Evolutionary conservation across 495 filamentous ascomycete genomes (phyloP), one percentile per base, ranked within the genome.

Genomic region (Hypoxylon intermedium): DNA sequence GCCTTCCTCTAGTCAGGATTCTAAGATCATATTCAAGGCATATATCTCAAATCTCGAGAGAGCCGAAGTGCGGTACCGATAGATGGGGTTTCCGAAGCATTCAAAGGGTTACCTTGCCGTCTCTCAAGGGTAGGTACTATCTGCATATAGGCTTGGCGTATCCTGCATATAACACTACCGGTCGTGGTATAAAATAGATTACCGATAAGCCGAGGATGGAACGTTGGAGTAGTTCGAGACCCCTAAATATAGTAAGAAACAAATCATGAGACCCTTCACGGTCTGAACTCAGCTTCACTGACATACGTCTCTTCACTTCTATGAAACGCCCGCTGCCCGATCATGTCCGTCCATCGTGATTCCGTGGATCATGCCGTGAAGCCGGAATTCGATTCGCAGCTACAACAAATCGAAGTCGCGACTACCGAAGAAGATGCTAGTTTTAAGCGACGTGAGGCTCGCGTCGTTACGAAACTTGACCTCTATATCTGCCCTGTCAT

Each of bases 401-500:
- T 38, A 2, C 62, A 47, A 31, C 40, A 60, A 38, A 18, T 65
- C 20, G 62, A 65, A 34, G 43, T 21, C 0, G 56, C 56, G 16
- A 44, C 24, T 4, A 28, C 24, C 6, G 51, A 7, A 12, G 62
- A 65, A 21, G 62, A 65, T 48, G 55, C 62, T 18, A 56, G 60
- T 5, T 65, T 65, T 45, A 57, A 65, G 40, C 56, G 52, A 5
- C 60, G 60, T 13, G 69, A 72, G 58, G 44, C 21, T 1, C 59
- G 52, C 16, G 64, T 73, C 7, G 71, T 75, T 7, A 57, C 71
- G n/a, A 76, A 76, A 44, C 66, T 79, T 42, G 76, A 78, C 56
- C 58, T 65, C 9, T 78, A 72, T 60, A 63, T 78, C 28, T 73
- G 72, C 16, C 76, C 76, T 0, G 74, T 77, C 15, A 61, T 78